These are phyloP conservation scores for Naegleria lovaniensis DNA, from an alignment of 208 protist species.

Conservation along the genomic window DNA sequence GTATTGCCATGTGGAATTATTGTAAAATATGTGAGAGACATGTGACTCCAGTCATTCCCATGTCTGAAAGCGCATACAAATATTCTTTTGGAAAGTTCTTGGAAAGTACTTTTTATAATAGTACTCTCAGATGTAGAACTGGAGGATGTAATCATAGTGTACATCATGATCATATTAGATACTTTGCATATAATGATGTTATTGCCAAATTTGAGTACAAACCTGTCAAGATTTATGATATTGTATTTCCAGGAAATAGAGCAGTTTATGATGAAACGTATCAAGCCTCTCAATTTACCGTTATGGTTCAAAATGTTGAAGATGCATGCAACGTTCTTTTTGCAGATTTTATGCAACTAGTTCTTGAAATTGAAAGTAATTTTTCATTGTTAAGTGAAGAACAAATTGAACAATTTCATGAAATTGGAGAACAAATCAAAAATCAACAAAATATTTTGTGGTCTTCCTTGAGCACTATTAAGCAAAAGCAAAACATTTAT, in stretches of 20 bases:
- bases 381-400: neutral
- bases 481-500: neutral
- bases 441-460: neutral
- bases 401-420: neutral
- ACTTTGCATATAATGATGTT: neutral
- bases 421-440: neutral
- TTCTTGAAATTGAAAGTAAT: neutral
- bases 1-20: conserved; percentile 13
- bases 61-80: neutral
- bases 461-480: neutral
- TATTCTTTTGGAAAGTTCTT: conserved; percentile 26
- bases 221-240: neutral
- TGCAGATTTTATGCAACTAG: neutral
- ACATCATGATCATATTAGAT: conserved; percentile 13
- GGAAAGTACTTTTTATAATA: conserved; percentile 2
- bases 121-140: neutral
- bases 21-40: conserved; percentile 15
- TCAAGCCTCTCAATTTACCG: neutral
- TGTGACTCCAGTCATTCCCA: neutral
- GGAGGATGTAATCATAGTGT: conserved; percentile 6
- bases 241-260: neutral
- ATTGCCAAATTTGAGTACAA: conserved; percentile 11
- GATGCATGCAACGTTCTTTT: neutral
- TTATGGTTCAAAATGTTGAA: neutral
- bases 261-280: neutral